Evolutionary conservation across 148 eudicot genomes (phyloP), one percentile per base, ranked within the genome.

Genomic region (Amaranthus cruentus): DNA sequence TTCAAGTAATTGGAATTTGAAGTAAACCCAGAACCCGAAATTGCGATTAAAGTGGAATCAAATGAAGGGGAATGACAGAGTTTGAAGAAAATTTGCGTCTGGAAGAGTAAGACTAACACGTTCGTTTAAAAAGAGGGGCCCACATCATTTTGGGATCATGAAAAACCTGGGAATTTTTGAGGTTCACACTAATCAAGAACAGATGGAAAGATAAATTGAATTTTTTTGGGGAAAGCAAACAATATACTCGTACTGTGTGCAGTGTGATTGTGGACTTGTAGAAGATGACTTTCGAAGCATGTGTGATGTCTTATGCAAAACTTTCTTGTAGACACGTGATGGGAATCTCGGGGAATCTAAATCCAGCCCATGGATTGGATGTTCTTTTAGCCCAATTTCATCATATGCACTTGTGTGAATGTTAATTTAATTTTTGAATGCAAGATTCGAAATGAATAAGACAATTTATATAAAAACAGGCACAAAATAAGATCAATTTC

Each of bases 141-240:
- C 71, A 57, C 59, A 0, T 10, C 15, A 53, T 43, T 44, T 49
- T 15, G 7, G 70, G 59, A 70, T 70, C 75, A 75, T 75, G 75
- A 48, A 75, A 79, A 79, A 75, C 75, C 59, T 70, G 82, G 73
- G 78, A 12, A 11, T 62, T 70, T 79, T 42, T 70, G 78, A 58
- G 82, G 72, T 58, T 75, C 56, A 65, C 50, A 52, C 21, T 70
- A 38, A 42, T 18, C 52, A 5, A 56, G 6, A 47, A 63, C 15
- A 55, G 6, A 28, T 28, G 38, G 38, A 78, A 78, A 69, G 51
- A 14, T 62, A 43, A 13, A 18, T 47, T 12, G 66, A 73, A 28
- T 61, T 62, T 73, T 79, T 69, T 4, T 28, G 15, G 18, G 3
- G 69, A 69, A 43, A 12, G 8, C 21, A 46, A n/a, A 47, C 2